phyloP scores from a whole-genome alignment of 1,284 basidiomycete species.

The Ustilago sp. region DNA sequence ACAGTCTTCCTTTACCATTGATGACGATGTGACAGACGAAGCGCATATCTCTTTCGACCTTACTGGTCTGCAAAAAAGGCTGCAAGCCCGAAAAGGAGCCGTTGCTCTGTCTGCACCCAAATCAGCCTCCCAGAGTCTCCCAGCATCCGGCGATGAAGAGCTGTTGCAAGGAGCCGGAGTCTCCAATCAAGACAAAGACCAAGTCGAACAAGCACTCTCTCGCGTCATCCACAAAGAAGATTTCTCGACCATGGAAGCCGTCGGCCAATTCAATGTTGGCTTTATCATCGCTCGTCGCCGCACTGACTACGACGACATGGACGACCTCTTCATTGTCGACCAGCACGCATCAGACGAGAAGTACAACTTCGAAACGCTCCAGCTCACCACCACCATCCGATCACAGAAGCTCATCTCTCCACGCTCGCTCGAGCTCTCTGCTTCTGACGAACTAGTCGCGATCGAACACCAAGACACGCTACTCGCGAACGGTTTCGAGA shows the following conservation, averaged over 20 bases:
- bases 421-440: slow-evolving; percentile 82
- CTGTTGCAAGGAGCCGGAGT: slow-evolving; percentile 74
- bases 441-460: slow-evolving; percentile 88
- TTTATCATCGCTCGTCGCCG: slow-evolving; percentile 87
- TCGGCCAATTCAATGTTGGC: slow-evolving; percentile 96
- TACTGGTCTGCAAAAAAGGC: slow-evolving; percentile 3
- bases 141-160: slow-evolving; percentile 28
- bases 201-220: slow-evolving; percentile 80
- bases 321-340: slow-evolving; percentile 86
- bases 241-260: slow-evolving; percentile 83
- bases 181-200: slow-evolving; percentile 74
- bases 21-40: slow-evolving; percentile 1
- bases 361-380: slow-evolving; percentile 95
- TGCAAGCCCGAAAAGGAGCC: slow-evolving; percentile 22
- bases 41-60: slow-evolving; percentile 15
- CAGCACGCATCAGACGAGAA: slow-evolving; percentile 86
- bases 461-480: slow-evolving; percentile 86
- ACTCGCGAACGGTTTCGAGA: slow-evolving; percentile 87
- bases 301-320: slow-evolving; percentile 43
- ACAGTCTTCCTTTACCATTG: neutral
- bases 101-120: neutral
- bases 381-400: slow-evolving; percentile 85
- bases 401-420: slow-evolving; percentile 88
- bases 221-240: slow-evolving; percentile 89
- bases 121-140: neutral